Evolutionary conservation across 176 grass and related monocot genomes (phyloP).

Genomic region (Canna indica): DNA sequence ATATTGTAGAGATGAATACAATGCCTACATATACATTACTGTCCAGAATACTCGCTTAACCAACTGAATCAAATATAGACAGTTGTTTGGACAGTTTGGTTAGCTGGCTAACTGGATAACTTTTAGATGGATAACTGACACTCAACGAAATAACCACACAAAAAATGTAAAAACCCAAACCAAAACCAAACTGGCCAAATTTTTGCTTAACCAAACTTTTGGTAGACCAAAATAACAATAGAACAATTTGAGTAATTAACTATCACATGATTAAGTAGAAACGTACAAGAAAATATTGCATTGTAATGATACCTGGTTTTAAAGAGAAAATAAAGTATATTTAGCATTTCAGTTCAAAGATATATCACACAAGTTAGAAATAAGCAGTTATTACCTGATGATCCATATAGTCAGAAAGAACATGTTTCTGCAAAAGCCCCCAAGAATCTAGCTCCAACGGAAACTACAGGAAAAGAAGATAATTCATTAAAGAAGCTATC

Average conservation of each 20-base stretch:
- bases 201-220: not conserved
- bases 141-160: not conserved
- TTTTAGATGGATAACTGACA: not conserved
- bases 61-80: not conserved
- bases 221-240: no score
- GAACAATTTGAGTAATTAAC: not conserved
- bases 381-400: slow-evolving; percentile 44
- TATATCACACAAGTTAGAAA: not conserved
- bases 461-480: slow-evolving; percentile 50
- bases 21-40: not conserved
- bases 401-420: slow-evolving; percentile 72
- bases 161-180: not conserved
- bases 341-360: not conserved
- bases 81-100: not conserved
- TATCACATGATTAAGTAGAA: no score
- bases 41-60: not conserved
- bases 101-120: not conserved
- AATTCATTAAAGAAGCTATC: not conserved
- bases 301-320: not conserved
- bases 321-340: not conserved
- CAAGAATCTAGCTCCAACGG: slow-evolving; percentile 84
- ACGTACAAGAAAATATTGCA: not conserved
- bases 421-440: slow-evolving; percentile 72
- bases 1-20: not conserved
- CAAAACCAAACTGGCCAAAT: not conserved